Evolutionary conservation across 2,329 filamentous ascomycete genomes (phyloP).

Genomic region (Xylariaceae sp.): DNA sequence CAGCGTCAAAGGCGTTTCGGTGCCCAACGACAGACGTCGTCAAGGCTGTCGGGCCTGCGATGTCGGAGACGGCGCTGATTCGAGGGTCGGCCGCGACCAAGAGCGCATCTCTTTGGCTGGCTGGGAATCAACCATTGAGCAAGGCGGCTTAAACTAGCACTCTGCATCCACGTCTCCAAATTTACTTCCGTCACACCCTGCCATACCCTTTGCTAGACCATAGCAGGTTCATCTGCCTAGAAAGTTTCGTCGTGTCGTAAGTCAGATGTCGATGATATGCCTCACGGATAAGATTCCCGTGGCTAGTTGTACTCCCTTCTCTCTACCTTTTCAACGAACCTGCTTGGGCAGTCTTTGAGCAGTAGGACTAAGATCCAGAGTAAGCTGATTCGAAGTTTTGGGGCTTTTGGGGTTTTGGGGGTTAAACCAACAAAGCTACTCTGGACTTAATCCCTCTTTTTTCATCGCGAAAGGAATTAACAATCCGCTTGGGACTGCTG

Average conservation of each 20-base stretch:
- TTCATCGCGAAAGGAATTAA: neutral
- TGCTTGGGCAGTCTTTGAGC: neutral
- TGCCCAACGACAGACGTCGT: slow-evolving; percentile 55
- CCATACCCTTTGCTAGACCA: slow-evolving; percentile 1
- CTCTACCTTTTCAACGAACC: neutral
- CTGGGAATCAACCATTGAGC: slow-evolving; percentile 37
- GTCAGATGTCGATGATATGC: neutral
- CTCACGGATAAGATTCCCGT: neutral
- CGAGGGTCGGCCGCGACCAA: slow-evolving; percentile 37
- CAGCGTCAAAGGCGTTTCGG: slow-evolving; percentile 53
- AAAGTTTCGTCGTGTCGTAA: neutral
- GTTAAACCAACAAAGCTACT: slow-evolving; percentile 1
- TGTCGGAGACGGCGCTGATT: slow-evolving; percentile 36
- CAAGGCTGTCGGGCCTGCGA: slow-evolving; percentile 45
- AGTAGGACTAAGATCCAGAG: neutral
- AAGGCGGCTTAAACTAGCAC: slow-evolving; percentile 35
- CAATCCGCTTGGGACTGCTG: slow-evolving; percentile 20
- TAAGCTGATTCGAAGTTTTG: slow-evolving; percentile 9
- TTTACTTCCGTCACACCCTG: slow-evolving; percentile 21
- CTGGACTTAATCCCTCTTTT: slow-evolving; percentile 8
- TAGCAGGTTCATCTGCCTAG: slow-evolving; percentile 1
- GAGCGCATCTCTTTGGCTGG: slow-evolving; percentile 38
- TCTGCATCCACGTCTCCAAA: slow-evolving; percentile 33
- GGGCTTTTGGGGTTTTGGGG: no score
- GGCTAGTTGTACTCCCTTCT: slow-evolving; percentile 5